phyloP scores from a whole-genome alignment of 371 early-diverging fungal species.

The Mucor irregularis region DNA sequence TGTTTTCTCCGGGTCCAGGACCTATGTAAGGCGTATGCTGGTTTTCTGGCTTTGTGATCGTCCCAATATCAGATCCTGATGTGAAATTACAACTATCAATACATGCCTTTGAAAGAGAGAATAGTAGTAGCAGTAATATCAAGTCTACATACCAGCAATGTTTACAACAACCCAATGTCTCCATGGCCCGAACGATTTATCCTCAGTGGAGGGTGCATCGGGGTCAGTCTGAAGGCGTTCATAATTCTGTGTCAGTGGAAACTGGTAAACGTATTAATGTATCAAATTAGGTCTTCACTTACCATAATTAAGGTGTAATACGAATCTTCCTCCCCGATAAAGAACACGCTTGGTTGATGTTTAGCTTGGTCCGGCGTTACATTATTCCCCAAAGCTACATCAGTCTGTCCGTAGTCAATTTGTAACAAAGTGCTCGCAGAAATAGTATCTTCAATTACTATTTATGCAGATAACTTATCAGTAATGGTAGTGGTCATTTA shows the following conservation, averaged over 20 bases:
- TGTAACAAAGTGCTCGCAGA: slow-evolving; percentile 34
- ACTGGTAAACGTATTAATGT: too few relatives aligned
- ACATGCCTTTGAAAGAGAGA: neutral
- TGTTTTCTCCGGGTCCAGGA: slow-evolving; percentile 56
- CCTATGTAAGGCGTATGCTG: slow-evolving; percentile 55
- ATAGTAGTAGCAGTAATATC: too few relatives aligned
- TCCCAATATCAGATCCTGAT: slow-evolving; percentile 28
- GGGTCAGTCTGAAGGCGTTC: slow-evolving; percentile 50
- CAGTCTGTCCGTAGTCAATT: slow-evolving; percentile 37
- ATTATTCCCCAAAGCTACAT: slow-evolving; percentile 53
- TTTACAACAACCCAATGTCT: slow-evolving; percentile 69
- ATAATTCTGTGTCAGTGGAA: neutral
- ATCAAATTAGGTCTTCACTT: slow-evolving; percentile 9
- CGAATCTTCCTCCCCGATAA: slow-evolving; percentile 39
- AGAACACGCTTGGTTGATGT: slow-evolving; percentile 38
- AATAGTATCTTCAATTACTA: slow-evolving; percentile 31
- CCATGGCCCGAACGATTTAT: slow-evolving; percentile 56
- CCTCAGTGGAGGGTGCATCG: slow-evolving; percentile 60
- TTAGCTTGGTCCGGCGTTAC: slow-evolving; percentile 35
- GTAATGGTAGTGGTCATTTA: neutral
- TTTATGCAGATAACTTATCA: neutral
- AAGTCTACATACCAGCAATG: slow-evolving; percentile 42
- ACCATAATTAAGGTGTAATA: slow-evolving; percentile 60
- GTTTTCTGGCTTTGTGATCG: slow-evolving; percentile 4
- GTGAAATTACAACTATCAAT: neutral